Percentiles rank a stretch among this genome's conserved stretches.
phyloP scores from a whole-genome alignment of 2,329 filamentous ascomycete genomes.

The Penicillium sumatraense region DNA sequence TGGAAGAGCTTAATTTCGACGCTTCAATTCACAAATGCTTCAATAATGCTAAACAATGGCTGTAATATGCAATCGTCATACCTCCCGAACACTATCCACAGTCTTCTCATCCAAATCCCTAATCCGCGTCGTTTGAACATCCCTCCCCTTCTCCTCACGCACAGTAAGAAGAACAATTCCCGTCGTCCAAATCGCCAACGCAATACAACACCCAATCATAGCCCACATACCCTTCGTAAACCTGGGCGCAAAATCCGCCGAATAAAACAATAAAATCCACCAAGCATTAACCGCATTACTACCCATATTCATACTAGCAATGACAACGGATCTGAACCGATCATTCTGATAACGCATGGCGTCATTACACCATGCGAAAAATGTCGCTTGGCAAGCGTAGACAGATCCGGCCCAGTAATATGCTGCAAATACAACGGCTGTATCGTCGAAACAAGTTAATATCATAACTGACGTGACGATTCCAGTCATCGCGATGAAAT shows the following conservation, averaged over 20 bases:
- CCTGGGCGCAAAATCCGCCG: constrained; percentile 67
- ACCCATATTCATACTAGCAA: constrained; percentile 73
- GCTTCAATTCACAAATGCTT: too few species aligned
- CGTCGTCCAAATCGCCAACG: constrained; percentile 19
- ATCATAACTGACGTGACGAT: constrained; percentile 66
- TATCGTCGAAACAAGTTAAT: constrained; percentile 58
- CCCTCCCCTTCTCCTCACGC: constrained; percentile 13
- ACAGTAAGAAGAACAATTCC: constrained; percentile 20
- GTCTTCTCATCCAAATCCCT: neutral
- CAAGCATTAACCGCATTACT: constrained; percentile 72
- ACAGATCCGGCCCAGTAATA: constrained; percentile 74
- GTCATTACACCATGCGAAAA: constrained; percentile 78
- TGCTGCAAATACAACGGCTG: constrained; percentile 63
- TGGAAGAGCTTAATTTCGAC: too few species aligned
- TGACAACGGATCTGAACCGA: constrained; percentile 67
- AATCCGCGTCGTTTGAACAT: neutral
- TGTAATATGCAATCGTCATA: too few species aligned
- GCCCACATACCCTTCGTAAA: constrained; percentile 58
- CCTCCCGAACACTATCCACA: neutral
- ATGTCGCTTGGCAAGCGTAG: constrained; percentile 74
- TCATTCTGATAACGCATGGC: constrained; percentile 67
- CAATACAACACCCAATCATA: constrained; percentile 28
- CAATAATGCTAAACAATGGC: too few species aligned
- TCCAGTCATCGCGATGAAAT: constrained; percentile 69
- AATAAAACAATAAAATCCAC: constrained; percentile 75